Percentiles rank a stretch among this genome's conserved stretches.
Conservation (phyloP, 805 yeast genomes). For the Zygosaccharomyces bailii region DNA sequence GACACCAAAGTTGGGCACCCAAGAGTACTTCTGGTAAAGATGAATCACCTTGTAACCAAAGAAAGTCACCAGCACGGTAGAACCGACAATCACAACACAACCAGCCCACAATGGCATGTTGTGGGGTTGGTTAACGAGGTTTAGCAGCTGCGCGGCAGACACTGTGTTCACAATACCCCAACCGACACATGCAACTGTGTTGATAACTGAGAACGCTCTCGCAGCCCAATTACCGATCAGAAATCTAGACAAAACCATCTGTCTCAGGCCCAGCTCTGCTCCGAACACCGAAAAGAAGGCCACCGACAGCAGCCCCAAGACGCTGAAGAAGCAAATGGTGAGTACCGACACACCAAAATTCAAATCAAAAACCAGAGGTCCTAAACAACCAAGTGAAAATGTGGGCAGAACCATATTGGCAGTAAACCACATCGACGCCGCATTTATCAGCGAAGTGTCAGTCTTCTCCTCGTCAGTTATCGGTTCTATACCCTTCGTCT, state of each 20-base stretch:
- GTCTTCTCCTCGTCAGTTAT: slow-evolving; percentile 76
- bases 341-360: slow-evolving; percentile 71
- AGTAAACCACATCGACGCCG: slow-evolving; percentile 88
- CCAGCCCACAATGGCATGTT: slow-evolving; percentile 88
- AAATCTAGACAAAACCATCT: slow-evolving; percentile 76
- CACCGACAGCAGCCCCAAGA: slow-evolving; percentile 72
- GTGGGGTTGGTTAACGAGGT: slow-evolving; percentile 61
- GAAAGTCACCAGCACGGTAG: slow-evolving; percentile 69
- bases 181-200: slow-evolving; percentile 83
- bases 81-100: slow-evolving; percentile 63
- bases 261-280: slow-evolving; percentile 80
- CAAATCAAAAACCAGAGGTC: slow-evolving; percentile 60
- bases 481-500: slow-evolving; percentile 75
- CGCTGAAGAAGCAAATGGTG: slow-evolving; percentile 65
- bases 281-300: slow-evolving; percentile 84
- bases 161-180: slow-evolving; percentile 94
- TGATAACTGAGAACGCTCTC: slow-evolving; percentile 73
- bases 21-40: slow-evolving; percentile 75
- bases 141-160: slow-evolving; percentile 80
- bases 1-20: slow-evolving; percentile 76
- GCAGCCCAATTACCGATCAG: slow-evolving; percentile 72
- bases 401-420: slow-evolving; percentile 88
- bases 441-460: slow-evolving; percentile 60
- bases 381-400: slow-evolving; percentile 70
- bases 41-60: slow-evolving; percentile 86